phyloP scores from a whole-genome alignment of 768 basidiomycete genomes.

The Amanita molliuscula region DNA sequence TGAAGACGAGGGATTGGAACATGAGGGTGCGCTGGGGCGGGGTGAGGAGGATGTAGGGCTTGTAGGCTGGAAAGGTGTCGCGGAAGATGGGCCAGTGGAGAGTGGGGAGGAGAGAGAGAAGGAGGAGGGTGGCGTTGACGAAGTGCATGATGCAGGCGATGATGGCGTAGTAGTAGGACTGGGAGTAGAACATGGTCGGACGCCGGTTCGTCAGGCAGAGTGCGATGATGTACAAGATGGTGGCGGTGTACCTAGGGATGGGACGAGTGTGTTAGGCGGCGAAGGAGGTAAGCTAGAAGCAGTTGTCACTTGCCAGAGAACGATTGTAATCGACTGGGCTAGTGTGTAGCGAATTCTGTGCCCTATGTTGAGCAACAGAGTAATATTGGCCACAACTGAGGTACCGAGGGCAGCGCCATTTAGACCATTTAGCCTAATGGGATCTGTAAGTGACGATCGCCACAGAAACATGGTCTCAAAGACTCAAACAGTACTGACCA shows the following conservation, averaged over 20 bases:
- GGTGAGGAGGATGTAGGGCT: conserved; percentile 25
- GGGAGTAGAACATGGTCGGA: conserved; percentile 16
- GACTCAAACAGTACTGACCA: conserved; percentile 27
- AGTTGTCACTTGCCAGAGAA: conserved; percentile 20
- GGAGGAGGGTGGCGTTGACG: conserved; percentile 19
- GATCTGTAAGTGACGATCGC: no score
- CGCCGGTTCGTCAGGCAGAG: conserved; percentile 17
- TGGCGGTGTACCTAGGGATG: conserved; percentile 25
- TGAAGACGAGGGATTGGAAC: conserved; percentile 31
- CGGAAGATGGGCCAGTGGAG: conserved; percentile 19
- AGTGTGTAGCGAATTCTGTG: conserved; percentile 22
- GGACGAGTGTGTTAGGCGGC: neutral
- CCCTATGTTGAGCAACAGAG: conserved; percentile 29
- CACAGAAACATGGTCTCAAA: no score
- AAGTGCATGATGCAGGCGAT: conserved; percentile 21
- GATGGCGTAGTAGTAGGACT: conserved; percentile 29
- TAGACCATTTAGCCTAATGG: conserved; percentile 21
- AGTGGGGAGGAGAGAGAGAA: conserved; percentile 14
- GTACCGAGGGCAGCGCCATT: conserved; percentile 22
- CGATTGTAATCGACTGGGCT: conserved; percentile 27
- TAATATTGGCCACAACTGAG: conserved; percentile 23
- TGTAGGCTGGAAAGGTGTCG: conserved; percentile 22
- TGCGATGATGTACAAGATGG: conserved; percentile 23
- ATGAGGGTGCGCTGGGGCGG: conserved; percentile 30
- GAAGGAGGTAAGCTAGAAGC: neutral